Evolutionary conservation across 495 filamentous ascomycete genomes (phyloP).

Genomic region (Aspergillus heteromorphus): DNA sequence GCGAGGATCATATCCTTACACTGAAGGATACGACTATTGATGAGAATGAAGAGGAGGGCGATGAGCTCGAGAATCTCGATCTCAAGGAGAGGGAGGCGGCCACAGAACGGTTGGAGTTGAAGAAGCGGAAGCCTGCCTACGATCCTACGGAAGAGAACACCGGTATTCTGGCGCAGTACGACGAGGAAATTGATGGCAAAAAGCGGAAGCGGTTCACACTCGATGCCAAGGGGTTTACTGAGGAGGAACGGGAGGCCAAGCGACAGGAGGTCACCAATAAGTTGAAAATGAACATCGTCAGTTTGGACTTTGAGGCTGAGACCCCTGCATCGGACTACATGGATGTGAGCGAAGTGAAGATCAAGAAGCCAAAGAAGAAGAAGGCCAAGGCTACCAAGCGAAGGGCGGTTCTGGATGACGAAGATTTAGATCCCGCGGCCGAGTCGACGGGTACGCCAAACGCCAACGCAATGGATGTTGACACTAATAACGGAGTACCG

Average conservation of each 20-base stretch:
- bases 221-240: slow-evolving; percentile 64
- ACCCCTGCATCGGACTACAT: slow-evolving; percentile 78
- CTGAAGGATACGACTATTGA: slow-evolving; percentile 85
- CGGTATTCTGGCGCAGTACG: slow-evolving; percentile 78
- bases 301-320: slow-evolving; percentile 64
- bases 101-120: slow-evolving; percentile 70
- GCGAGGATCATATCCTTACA: slow-evolving; percentile 77
- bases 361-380: slow-evolving; percentile 92
- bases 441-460: slow-evolving; percentile 36
- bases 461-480: slow-evolving; percentile 70
- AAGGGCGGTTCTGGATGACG: slow-evolving; percentile 66
- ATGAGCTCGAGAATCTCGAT: slow-evolving; percentile 83
- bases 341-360: slow-evolving; percentile 76
- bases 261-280: slow-evolving; percentile 52
- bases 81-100: slow-evolving; percentile 74
- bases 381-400: slow-evolving; percentile 73
- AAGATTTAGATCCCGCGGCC: slow-evolving; percentile 56
- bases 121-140: slow-evolving; percentile 89
- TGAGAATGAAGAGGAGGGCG: slow-evolving; percentile 81
- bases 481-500: slow-evolving; percentile 41
- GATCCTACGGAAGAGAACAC: slow-evolving; percentile 68
- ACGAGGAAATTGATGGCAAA: slow-evolving; percentile 91
- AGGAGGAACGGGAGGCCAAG: slow-evolving; percentile 57
- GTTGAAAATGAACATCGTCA: slow-evolving; percentile 64
- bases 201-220: slow-evolving; percentile 85